Conservation (phyloP, 1,139 yeast species). For the Debaryomyces sp. region DNA sequence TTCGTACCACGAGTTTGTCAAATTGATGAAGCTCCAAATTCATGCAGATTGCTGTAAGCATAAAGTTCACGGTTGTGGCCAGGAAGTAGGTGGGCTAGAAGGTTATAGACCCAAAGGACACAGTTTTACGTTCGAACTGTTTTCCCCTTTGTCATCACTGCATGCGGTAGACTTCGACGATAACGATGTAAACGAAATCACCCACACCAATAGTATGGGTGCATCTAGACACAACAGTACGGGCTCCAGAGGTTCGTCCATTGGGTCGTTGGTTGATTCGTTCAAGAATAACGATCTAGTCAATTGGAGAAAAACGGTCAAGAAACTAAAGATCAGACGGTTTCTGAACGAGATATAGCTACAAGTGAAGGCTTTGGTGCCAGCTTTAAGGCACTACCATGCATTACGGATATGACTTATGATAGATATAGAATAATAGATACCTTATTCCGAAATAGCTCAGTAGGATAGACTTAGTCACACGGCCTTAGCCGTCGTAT, state of each 20-base stretch:
- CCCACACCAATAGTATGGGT: background rate
- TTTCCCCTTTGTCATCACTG: conserved; percentile 1
- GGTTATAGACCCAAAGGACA: conserved; percentile 4
- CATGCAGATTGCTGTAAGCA: background rate
- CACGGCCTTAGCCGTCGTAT: background rate
- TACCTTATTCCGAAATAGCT: background rate
- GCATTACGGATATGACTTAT: conserved; percentile 3
- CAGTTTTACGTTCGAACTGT: background rate
- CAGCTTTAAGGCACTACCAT: background rate
- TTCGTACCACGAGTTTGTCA: conserved; percentile 36
- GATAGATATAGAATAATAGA: conserved; percentile 5
- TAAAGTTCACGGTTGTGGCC: background rate
- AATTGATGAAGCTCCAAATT: conserved; percentile 17
- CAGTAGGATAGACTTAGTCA: background rate
- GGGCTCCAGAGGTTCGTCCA: conserved; percentile 23
- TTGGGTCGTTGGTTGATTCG: conserved; percentile 25
- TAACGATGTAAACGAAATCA: conserved; percentile 1
- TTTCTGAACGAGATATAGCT: conserved; percentile 21
- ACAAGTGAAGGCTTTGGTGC: background rate
- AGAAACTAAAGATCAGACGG: conserved; percentile 29
- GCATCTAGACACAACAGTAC: conserved; percentile 8
- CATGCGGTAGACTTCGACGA: background rate
- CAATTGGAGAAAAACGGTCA: conserved; percentile 28
- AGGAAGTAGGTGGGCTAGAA: conserved; percentile 9
- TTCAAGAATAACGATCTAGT: conserved; percentile 20